Evolutionary conservation across 108 stramenopile genomes (phyloP).

Genomic region (Cyclostephanos tholiformis): DNA sequence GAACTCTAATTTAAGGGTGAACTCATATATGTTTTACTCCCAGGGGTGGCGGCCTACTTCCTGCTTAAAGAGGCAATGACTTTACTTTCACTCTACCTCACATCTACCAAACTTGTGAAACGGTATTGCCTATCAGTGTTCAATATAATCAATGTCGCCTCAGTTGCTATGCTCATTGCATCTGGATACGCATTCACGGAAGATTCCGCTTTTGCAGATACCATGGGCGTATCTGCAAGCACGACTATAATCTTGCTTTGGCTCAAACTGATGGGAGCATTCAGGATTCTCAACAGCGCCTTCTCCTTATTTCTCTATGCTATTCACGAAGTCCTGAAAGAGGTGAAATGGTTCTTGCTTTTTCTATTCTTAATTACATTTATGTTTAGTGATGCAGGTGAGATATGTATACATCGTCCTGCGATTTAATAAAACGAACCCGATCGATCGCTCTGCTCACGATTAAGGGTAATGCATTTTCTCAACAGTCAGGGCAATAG

Average conservation of each 20-base stretch:
- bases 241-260: constrained; percentile 44
- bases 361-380: constrained; percentile 34
- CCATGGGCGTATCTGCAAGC: constrained; percentile 32
- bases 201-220: constrained; percentile 12
- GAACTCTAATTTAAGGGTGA: too few relatives aligned
- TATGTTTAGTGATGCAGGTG: constrained; percentile 45
- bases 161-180: constrained; percentile 30
- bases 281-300: constrained; percentile 44
- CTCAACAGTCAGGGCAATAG: constrained; percentile 16
- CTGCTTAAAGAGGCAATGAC: constrained; percentile 42
- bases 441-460: too few relatives aligned
- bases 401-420: not conserved
- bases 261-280: constrained; percentile 43
- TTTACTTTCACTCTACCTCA: constrained; percentile 48
- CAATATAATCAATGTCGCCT: constrained; percentile 46
- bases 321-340: constrained; percentile 40
- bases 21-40: not conserved
- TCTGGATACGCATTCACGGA: constrained; percentile 11
- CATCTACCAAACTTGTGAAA: constrained; percentile 35
- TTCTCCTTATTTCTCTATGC: constrained; percentile 46
- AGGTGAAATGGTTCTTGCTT: constrained; percentile 46
- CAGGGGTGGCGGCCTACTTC: constrained; percentile 38
- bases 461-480: too few relatives aligned
- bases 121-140: constrained; percentile 38
- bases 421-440: too few relatives aligned